Evolutionary conservation across 345 rosid species (phyloP).

Genomic region (Sapria himalayana): DNA sequence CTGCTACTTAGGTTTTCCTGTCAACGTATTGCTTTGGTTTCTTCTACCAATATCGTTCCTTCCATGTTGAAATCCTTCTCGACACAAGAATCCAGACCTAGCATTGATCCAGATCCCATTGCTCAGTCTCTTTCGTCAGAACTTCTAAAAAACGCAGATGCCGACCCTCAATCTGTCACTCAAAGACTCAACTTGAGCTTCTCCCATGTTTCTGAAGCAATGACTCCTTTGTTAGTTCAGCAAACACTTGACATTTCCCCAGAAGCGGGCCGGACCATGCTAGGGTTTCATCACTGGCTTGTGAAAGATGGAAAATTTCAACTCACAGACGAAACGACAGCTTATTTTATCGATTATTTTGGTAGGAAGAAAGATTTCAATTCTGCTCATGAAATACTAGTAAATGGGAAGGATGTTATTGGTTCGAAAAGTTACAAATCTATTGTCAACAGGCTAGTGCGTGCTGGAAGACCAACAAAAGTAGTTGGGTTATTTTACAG

Average conservation of each 20-base stretch:
- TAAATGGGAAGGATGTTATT: conserved; percentile 22
- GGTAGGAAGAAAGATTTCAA: conserved; percentile 92
- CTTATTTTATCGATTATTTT: conserved; percentile 57
- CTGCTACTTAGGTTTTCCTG: too few relatives aligned
- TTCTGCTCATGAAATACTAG: conserved; percentile 43
- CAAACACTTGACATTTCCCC: conserved; percentile 46
- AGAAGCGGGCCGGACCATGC: conserved; percentile 56
- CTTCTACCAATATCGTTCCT: too few relatives aligned
- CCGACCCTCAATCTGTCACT: conserved; percentile 29
- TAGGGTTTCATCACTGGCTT: conserved; percentile 65
- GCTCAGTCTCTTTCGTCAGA: conserved; percentile 54
- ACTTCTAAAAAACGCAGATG: conserved; percentile 22
- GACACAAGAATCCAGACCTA: too few relatives aligned
- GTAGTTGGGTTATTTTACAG: conserved; percentile 47
- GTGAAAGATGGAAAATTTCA: conserved; percentile 20
- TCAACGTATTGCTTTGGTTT: too few relatives aligned
- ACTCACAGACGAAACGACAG: conserved; percentile 50
- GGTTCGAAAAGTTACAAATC: conserved; percentile 36
- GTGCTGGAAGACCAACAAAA: conserved; percentile 61
- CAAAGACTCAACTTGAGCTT: conserved; percentile 48
- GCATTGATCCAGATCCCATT: conserved; percentile 19
- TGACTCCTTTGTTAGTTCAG: conserved; percentile 32
- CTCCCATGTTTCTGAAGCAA: conserved; percentile 38
- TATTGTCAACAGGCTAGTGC: conserved; percentile 43
- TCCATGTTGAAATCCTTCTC: too few relatives aligned